Conservation (phyloP, 2,329 filamentous ascomycete species). For the Aspergillus niger region DNA sequence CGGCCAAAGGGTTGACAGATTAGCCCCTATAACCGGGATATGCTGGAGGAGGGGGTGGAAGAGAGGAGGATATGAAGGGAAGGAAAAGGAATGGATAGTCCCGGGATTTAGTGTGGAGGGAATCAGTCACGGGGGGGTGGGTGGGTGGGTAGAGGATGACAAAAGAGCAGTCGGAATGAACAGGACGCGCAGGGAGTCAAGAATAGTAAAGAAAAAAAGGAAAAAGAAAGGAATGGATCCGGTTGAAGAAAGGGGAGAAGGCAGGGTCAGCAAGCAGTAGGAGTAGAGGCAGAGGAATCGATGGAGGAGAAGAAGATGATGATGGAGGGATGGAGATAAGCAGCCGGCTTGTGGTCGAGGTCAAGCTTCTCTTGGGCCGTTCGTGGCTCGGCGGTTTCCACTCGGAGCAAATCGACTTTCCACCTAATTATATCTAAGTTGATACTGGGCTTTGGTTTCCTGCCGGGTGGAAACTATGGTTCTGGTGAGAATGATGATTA, state of each 20-base stretch:
- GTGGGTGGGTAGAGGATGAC: neutral
- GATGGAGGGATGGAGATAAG: constrained; percentile 30
- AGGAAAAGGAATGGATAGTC: neutral
- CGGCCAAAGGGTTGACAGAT: neutral
- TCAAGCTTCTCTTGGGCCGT: constrained; percentile 39
- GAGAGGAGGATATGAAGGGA: neutral
- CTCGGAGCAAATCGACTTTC: neutral
- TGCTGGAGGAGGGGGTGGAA: neutral
- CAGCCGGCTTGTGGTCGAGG: constrained; percentile 27
- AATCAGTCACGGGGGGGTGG: neutral
- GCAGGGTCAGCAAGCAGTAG: neutral
- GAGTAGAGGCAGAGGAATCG: constrained; percentile 42
- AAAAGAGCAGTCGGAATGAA: neutral
- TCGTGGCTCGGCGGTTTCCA: constrained; percentile 25
- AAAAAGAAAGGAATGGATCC: no score
- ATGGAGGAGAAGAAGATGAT: constrained; percentile 56
- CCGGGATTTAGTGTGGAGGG: neutral
- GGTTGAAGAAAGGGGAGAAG: neutral
- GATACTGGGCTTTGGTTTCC: no score
- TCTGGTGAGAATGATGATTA: constrained; percentile 9
- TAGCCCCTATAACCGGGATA: constrained; percentile 2
- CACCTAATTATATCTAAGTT: neutral
- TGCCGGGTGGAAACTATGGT: no score
- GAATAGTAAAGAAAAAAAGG: no score
- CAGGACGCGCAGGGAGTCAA: neutral